phyloP scores from a whole-genome alignment of 345 rosid species.

The Rhodomyrtus tomentosa region DNA sequence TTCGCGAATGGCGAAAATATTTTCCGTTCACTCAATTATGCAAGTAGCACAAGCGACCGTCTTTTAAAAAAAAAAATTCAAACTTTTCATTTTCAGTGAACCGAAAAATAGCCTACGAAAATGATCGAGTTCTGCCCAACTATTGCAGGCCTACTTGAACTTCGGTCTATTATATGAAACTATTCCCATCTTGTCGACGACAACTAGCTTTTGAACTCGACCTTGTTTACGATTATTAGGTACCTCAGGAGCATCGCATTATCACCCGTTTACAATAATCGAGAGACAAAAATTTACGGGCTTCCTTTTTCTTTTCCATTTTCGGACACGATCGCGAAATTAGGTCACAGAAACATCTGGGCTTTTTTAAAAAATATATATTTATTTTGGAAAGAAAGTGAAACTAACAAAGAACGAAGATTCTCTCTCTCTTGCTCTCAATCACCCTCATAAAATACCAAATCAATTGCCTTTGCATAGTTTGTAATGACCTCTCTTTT shows the following conservation, averaged over 20 bases:
- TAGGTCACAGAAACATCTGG: not conserved
- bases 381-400: not conserved
- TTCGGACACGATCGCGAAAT: too few relatives aligned
- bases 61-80: not conserved
- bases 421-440: not conserved
- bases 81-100: not conserved
- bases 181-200: not conserved
- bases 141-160: not conserved
- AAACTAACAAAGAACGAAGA: not conserved
- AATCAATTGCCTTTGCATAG: not conserved
- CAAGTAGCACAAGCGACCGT: rapidly evolving
- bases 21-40: not conserved
- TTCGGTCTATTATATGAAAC: not conserved
- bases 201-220: not conserved
- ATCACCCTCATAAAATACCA: not conserved
- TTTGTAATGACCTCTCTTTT: not conserved
- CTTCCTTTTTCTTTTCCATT: too few relatives aligned
- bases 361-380: not conserved
- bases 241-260: not conserved
- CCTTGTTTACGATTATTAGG: not conserved
- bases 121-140: not conserved
- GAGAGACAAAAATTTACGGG: too few relatives aligned
- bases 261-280: not conserved
- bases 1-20: rapidly evolving
- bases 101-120: not conserved